Conservation (phyloP, 371 early-diverging fungal genomes). For the Lichtheimia ornata region DNA sequence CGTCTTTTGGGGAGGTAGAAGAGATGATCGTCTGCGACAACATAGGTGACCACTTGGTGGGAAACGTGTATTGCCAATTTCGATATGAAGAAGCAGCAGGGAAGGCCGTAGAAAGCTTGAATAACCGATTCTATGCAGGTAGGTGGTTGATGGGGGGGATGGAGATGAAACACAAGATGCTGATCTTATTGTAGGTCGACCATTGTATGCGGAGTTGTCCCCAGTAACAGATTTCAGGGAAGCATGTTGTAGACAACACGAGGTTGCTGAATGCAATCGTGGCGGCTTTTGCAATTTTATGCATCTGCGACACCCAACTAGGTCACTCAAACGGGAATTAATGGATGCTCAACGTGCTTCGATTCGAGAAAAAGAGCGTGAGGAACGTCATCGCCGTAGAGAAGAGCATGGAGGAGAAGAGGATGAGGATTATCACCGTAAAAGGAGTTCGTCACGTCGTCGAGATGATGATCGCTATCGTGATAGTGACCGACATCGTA, state of each 20-base stretch:
- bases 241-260: slow-evolving; percentile 97
- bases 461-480: too few species aligned
- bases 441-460: too few species aligned
- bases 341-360: slow-evolving; percentile 78
- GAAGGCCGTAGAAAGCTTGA: slow-evolving; percentile 87
- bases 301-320: slow-evolving; percentile 88
- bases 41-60: slow-evolving; percentile 96
- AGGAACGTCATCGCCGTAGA: slow-evolving; percentile 16
- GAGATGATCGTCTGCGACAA: slow-evolving; percentile 97
- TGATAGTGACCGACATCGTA: too few species aligned
- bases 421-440: too few species aligned
- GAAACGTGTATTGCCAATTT: slow-evolving; percentile 96
- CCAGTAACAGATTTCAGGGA: slow-evolving; percentile 97
- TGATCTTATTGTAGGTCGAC: slow-evolving; percentile 59
- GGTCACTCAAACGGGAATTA: slow-evolving; percentile 74
- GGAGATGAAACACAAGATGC: background rate
- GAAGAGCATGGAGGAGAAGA: background rate
- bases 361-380: slow-evolving; percentile 53
- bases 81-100: slow-evolving; percentile 90
- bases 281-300: slow-evolving; percentile 99
- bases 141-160: slow-evolving; percentile 7
- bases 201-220: slow-evolving; percentile 93
- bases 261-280: slow-evolving; percentile 90
- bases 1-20: slow-evolving; percentile 96
- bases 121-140: slow-evolving; percentile 94